Evolutionary conservation across 306 rosid species (phyloP).

Genomic region (Boehmeria nivea): DNA sequence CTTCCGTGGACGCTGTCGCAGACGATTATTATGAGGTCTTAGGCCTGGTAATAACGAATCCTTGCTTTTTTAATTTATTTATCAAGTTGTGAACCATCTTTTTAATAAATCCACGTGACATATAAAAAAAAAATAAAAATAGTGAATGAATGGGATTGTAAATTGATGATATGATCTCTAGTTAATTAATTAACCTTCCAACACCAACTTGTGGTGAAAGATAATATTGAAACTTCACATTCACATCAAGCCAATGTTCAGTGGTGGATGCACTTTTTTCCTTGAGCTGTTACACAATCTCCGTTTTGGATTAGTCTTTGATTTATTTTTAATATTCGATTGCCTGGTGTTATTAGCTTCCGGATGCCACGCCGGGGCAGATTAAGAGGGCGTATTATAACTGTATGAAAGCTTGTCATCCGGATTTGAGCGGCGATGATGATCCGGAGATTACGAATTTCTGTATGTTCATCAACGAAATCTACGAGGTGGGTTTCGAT

Average conservation of each 20-base stretch:
- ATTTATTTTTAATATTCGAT: slow-evolving; percentile 19
- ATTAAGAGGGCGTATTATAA: slow-evolving; percentile 83
- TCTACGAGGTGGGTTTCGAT: slow-evolving; percentile 60
- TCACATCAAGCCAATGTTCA: too few species aligned
- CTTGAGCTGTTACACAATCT: background rate
- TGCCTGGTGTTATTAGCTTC: slow-evolving; percentile 48
- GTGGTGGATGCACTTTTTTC: background rate
- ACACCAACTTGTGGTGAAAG: background rate
- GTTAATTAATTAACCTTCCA: background rate
- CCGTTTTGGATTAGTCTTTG: background rate
- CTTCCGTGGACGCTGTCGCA: slow-evolving; percentile 43
- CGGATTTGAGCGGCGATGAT: slow-evolving; percentile 83
- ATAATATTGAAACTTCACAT: background rate
- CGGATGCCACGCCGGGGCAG: slow-evolving; percentile 83
- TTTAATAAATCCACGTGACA: background rate
- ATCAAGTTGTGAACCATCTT: background rate
- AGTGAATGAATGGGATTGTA: background rate
- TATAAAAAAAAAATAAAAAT: too few species aligned
- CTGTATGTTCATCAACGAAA: slow-evolving; percentile 87
- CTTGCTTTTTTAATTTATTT: slow-evolving; percentile 12
- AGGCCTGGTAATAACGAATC: slow-evolving; percentile 64
- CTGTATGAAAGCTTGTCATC: slow-evolving; percentile 98
- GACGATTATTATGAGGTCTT: slow-evolving; percentile 86
- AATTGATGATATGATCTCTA: background rate
- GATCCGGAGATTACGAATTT: slow-evolving; percentile 74